These are phyloP conservation scores for Syzygium oleosum DNA, from an alignment of 345 rosid genomes.

Conservation along the genomic window DNA sequence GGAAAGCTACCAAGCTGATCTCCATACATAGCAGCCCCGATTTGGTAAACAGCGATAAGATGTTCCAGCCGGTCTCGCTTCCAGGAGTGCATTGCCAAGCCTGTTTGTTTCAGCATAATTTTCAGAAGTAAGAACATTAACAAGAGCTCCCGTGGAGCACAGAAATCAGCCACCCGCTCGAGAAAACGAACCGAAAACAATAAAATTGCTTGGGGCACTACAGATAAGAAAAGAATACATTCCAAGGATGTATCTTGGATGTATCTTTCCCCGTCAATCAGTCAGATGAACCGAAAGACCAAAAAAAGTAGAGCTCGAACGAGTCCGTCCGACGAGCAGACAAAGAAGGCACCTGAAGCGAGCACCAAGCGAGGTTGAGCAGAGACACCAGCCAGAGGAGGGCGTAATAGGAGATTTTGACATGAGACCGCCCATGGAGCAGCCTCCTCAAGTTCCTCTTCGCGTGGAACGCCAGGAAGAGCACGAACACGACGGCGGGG, in stretches of 20 bases:
- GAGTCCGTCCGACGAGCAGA: neutral
- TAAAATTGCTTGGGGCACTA: neutral
- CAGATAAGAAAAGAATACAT: neutral
- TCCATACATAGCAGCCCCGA: constrained; percentile 88
- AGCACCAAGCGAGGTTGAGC: constrained; percentile 55
- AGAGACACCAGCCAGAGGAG: constrained; percentile 40
- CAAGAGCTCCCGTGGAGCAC: neutral
- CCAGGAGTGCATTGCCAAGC: constrained; percentile 80
- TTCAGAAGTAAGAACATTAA: neutral
- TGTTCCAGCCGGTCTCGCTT: constrained; percentile 68
- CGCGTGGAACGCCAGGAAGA: constrained; percentile 41
- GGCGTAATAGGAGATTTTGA: constrained; percentile 43
- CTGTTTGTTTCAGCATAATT: constrained; percentile 18
- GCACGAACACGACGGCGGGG: constrained; percentile 30
- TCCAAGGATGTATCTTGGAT: neutral
- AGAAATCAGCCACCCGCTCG: neutral
- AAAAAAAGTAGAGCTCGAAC: neutral
- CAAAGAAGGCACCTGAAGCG: constrained; percentile 30
- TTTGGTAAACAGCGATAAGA: constrained; percentile 61
- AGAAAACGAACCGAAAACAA: neutral
- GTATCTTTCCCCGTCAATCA: neutral
- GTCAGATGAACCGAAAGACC: neutral
- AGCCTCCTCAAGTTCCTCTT: constrained; percentile 41
- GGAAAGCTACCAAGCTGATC: constrained; percentile 89
- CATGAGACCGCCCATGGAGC: constrained; percentile 29